Evolutionary conservation across 2,329 filamentous ascomycete genomes (phyloP).

Genomic region (Claviceps arundinis): DNA sequence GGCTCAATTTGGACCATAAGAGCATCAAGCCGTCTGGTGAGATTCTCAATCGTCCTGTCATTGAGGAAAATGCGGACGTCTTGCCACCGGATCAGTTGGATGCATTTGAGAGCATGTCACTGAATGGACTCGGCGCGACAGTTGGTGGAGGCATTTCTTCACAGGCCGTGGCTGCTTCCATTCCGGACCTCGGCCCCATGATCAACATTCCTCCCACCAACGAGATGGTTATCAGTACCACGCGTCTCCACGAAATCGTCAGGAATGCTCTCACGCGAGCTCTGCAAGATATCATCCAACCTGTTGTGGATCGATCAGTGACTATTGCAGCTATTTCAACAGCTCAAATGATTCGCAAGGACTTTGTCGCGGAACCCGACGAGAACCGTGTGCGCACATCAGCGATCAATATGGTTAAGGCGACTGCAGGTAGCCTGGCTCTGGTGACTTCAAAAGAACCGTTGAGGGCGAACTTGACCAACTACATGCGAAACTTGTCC

Average conservation of each 20-base stretch:
- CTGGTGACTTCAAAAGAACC: constrained; percentile 98
- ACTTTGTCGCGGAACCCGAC: constrained; percentile 87
- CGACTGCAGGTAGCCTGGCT: constrained; percentile 83
- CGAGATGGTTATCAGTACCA: constrained; percentile 62
- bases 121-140: constrained; percentile 59
- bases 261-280: constrained; percentile 76
- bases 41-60: constrained; percentile 61
- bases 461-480: constrained; percentile 88
- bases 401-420: constrained; percentile 88
- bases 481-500: constrained; percentile 71
- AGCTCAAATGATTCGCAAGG: constrained; percentile 87
- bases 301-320: constrained; percentile 92
- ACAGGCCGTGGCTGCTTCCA: constrained; percentile 60
- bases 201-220: constrained; percentile 72
- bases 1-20: constrained; percentile 82
- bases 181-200: constrained; percentile 71
- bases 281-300: constrained; percentile 90
- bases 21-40: constrained; percentile 76
- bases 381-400: constrained; percentile 75
- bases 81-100: constrained; percentile 57
- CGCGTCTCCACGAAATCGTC: constrained; percentile 62
- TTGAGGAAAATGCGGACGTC: constrained; percentile 49
- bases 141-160: constrained; percentile 64
- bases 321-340: constrained; percentile 97
- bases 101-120: constrained; percentile 66